Conservation (phyloP, 371 early-diverging fungal genomes). For the Thermomucor indicae-seudaticae region DNA sequence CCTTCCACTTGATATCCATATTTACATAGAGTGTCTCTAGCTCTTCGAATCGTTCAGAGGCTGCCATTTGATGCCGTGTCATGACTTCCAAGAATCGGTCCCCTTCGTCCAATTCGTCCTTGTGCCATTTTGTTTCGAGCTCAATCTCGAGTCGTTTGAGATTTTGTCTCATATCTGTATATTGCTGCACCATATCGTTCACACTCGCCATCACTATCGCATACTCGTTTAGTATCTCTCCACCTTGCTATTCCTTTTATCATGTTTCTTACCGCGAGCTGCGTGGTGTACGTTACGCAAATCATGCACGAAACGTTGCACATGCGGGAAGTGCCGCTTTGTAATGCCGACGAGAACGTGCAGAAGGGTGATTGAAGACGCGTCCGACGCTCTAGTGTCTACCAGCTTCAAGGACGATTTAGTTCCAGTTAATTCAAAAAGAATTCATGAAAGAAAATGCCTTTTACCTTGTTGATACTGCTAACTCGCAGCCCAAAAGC, state of each 20-base stretch:
- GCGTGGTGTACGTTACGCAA: slow-evolving; percentile 35
- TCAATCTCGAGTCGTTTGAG: slow-evolving; percentile 15
- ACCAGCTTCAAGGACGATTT: slow-evolving; percentile 20
- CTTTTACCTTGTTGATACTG: slow-evolving; percentile 48
- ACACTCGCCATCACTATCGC: slow-evolving; percentile 20
- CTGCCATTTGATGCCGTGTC: slow-evolving; percentile 27
- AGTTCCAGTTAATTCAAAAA: neutral
- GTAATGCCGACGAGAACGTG: slow-evolving; percentile 46
- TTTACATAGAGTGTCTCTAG: slow-evolving; percentile 37
- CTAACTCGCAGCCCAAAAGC: slow-evolving; percentile 55
- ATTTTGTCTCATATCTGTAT: slow-evolving; percentile 20
- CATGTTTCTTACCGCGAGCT: slow-evolving; percentile 28
- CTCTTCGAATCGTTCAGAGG: slow-evolving; percentile 31
- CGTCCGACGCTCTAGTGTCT: slow-evolving; percentile 48
- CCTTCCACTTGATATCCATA: slow-evolving; percentile 44
- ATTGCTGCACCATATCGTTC: slow-evolving; percentile 24
- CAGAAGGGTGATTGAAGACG: slow-evolving; percentile 36
- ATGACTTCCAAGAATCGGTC: slow-evolving; percentile 36
- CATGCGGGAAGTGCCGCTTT: slow-evolving; percentile 45
- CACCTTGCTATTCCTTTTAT: neutral
- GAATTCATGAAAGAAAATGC: neutral
- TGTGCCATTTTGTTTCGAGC: slow-evolving; percentile 15
- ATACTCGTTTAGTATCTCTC: neutral
- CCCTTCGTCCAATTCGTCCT: slow-evolving; percentile 13
- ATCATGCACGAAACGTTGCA: slow-evolving; percentile 33